Evolutionary conservation across 768 basidiomycete genomes (phyloP).

Genomic region (Xanthoconium stramineum): DNA sequence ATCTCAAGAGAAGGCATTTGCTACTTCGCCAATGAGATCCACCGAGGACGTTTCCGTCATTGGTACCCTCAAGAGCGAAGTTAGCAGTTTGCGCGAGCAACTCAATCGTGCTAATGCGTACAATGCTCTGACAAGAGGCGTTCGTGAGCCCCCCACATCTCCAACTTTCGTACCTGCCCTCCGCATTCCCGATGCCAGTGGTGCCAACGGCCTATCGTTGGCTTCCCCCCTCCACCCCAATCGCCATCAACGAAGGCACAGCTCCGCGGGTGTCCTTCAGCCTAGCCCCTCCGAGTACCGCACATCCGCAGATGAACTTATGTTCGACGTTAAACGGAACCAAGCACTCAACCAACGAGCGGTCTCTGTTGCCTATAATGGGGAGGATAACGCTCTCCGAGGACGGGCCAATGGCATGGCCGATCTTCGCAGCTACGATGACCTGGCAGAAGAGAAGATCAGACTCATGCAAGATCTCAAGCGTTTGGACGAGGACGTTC

Average conservation of each 20-base stretch:
- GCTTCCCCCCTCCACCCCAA: constrained; percentile 36
- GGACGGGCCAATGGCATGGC: constrained; percentile 63
- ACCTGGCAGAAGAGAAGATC: constrained; percentile 94
- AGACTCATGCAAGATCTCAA: constrained; percentile 87
- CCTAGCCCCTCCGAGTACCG: constrained; percentile 59
- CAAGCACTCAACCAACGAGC: constrained; percentile 76
- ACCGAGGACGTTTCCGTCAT: constrained; percentile 87
- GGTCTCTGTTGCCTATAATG: constrained; percentile 85
- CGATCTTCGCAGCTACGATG: constrained; percentile 75
- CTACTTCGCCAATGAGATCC: constrained; percentile 58
- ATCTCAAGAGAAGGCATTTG: constrained; percentile 66
- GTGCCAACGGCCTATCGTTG: constrained; percentile 44
- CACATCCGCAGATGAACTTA: constrained; percentile 73
- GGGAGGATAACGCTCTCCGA: constrained; percentile 70
- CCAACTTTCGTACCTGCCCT: constrained; percentile 85
- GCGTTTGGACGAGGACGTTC: constrained; percentile 88
- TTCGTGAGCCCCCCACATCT: constrained; percentile 72
- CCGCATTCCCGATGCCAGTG: constrained; percentile 46
- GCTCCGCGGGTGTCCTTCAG: constrained; percentile 77
- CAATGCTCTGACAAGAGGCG: constrained; percentile 75
- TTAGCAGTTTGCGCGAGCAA: constrained; percentile 90
- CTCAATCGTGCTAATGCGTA: constrained; percentile 94
- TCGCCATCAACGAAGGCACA: constrained; percentile 80
- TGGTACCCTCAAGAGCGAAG: constrained; percentile 85
- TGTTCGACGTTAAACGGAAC: constrained; percentile 68